Conservation (phyloP, 495 filamentous ascomycete species). For the Hypomontagnella submonticulosa region DNA sequence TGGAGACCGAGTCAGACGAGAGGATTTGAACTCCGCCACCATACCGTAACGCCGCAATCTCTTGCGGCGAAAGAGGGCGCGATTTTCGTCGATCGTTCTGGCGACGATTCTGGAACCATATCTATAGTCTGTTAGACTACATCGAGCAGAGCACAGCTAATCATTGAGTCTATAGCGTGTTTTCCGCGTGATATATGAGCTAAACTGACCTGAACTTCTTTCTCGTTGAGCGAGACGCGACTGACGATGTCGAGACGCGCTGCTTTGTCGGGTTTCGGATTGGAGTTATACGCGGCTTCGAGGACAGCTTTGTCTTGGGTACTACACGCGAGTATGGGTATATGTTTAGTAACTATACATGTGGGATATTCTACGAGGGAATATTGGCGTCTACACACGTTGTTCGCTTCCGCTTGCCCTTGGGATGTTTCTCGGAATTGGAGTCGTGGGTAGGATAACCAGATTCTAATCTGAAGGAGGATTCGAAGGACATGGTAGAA, state of each 20-base stretch:
- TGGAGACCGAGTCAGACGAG: constrained; percentile 57
- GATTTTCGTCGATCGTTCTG: constrained; percentile 94
- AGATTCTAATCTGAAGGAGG: constrained; percentile 47
- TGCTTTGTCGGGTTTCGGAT: constrained; percentile 92
- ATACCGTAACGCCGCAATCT: constrained; percentile 71
- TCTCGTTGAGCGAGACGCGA: constrained; percentile 90
- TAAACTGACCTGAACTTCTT: constrained; percentile 91
- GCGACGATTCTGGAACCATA: constrained; percentile 99
- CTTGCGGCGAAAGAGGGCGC: constrained; percentile 84
- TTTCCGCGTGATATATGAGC: not conserved
- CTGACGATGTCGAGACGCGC: constrained; percentile 84
- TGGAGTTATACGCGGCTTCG: constrained; percentile 84
- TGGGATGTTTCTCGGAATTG: constrained; percentile 54
- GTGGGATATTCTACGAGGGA: too few species aligned
- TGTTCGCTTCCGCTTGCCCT: constrained; percentile 66
- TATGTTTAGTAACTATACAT: constrained; percentile 23
- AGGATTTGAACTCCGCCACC: constrained; percentile 64
- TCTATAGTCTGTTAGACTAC: constrained; percentile 64
- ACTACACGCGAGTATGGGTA: constrained; percentile 55
- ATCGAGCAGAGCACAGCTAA: constrained; percentile 8
- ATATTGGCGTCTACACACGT: constrained; percentile 54
- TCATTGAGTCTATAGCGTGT: not conserved
- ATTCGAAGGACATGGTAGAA: constrained; percentile 46
- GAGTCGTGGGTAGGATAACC: constrained; percentile 46
- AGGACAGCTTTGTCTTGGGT: constrained; percentile 91